Conservation (phyloP, 768 basidiomycete species). For the Podaxis carcinomalis region DNA sequence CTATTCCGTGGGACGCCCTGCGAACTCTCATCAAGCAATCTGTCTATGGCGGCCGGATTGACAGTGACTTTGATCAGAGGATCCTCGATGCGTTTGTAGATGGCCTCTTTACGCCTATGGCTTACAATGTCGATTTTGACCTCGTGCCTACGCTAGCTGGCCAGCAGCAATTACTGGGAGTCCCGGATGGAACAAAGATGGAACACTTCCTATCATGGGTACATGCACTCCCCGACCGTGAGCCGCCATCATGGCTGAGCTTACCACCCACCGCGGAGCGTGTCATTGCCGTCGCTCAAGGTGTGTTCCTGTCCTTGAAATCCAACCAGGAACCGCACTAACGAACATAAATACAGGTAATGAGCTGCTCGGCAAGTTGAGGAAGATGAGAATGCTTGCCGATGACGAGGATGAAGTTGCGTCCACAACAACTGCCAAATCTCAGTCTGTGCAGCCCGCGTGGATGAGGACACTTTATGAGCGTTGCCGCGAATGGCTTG, state of each 20-base stretch:
- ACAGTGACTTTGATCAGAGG: conserved; percentile 92
- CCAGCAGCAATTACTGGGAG: conserved; percentile 48
- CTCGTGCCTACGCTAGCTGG: conserved; percentile 67
- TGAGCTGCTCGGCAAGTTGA: conserved; percentile 76
- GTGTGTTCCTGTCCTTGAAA: conserved; percentile 35
- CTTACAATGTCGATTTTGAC: conserved; percentile 92
- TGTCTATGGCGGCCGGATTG: conserved; percentile 91
- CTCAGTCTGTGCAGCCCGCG: conserved; percentile 70
- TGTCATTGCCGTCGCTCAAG: conserved; percentile 88
- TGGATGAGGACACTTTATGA: conserved; percentile 91
- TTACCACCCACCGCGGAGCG: conserved; percentile 90
- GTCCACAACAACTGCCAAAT: conserved; percentile 47
- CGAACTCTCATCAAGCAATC: conserved; percentile 92
- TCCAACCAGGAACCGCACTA: not conserved
- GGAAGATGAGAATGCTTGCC: conserved; percentile 87
- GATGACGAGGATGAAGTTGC: conserved; percentile 86
- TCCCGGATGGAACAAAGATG: conserved; percentile 91
- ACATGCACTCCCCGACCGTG: conserved; percentile 81
- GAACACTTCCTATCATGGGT: conserved; percentile 93
- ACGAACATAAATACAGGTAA: conserved; percentile 48
- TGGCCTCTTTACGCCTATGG: conserved; percentile 76
- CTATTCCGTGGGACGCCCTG: conserved; percentile 95
- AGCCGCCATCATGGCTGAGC: conserved; percentile 93
- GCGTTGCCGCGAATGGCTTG: conserved; percentile 82
- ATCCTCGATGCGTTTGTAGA: conserved; percentile 94